These are phyloP conservation scores for Adiantum capillusveneris DNA, from an alignment of 75 land plant genomes.

Conservation along the genomic window DNA sequence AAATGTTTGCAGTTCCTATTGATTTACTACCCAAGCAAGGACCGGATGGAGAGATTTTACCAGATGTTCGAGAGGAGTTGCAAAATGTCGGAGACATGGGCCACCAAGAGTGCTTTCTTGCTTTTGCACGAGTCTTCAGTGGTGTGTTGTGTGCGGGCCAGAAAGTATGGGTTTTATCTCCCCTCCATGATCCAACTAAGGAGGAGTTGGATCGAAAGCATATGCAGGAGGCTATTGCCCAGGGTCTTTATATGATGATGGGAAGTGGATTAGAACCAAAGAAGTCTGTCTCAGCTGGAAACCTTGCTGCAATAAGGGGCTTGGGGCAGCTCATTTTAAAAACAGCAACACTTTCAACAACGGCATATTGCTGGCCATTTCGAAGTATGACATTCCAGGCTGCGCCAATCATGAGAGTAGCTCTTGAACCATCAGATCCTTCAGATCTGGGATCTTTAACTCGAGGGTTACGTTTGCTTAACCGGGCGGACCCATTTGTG, in stretches of 20 bases:
- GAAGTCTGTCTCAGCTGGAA: constrained; percentile 57
- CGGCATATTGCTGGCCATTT: constrained; percentile 73
- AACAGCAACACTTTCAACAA: constrained; percentile 80
- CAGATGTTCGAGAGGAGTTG: constrained; percentile 25
- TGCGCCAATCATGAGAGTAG: constrained; percentile 79
- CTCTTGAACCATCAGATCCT: constrained; percentile 85
- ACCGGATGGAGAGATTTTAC: constrained; percentile 45
- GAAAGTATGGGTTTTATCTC: constrained; percentile 72
- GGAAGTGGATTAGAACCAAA: constrained; percentile 78
- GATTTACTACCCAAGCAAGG: constrained; percentile 66
- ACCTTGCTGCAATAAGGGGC: constrained; percentile 82
- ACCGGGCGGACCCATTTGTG: constrained; percentile 92
- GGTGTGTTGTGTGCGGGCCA: constrained; percentile 63
- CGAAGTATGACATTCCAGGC: constrained; percentile 85
- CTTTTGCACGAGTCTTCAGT: constrained; percentile 91
- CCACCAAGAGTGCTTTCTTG: constrained; percentile 71
- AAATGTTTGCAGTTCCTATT: constrained; percentile 84
- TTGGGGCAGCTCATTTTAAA: constrained; percentile 78
- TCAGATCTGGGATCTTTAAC: constrained; percentile 68
- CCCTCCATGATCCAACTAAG: constrained; percentile 69
- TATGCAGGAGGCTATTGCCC: constrained; percentile 73
- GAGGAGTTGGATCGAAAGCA: constrained; percentile 45
- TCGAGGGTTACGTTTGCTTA: constrained; percentile 66
- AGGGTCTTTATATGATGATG: constrained; percentile 86
- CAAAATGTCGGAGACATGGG: constrained; percentile 41